Percentiles rank a stretch among this genome's conserved stretches.
These are phyloP conservation scores for Protea cynaroides DNA, from an alignment of 164 flowering plant species.

Conservation along the genomic window DNA sequence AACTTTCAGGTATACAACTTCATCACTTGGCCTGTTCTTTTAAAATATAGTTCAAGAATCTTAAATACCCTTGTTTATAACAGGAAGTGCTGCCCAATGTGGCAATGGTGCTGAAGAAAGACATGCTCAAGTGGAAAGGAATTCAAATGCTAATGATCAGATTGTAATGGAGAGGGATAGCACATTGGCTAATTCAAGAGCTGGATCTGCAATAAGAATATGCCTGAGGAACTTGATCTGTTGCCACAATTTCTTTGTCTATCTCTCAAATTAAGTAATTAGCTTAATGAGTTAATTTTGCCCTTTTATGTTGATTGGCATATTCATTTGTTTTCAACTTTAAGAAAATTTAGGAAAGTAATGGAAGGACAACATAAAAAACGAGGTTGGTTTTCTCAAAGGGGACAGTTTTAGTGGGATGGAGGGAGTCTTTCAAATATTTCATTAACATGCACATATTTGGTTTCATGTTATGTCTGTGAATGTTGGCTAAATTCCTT, in stretches of 20 bases:
- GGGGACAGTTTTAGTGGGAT: too few relatives aligned
- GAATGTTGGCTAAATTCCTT: too few relatives aligned
- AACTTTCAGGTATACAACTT: slow-evolving; percentile 65
- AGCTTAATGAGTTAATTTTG: too few relatives aligned
- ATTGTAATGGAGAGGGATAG: slow-evolving; percentile 44
- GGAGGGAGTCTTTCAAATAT: too few relatives aligned
- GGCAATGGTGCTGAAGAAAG: slow-evolving; percentile 47
- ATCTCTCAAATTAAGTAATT: too few relatives aligned
- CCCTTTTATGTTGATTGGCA: too few relatives aligned
- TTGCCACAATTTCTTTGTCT: slow-evolving; percentile 33
- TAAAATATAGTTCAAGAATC: slow-evolving; percentile 4
- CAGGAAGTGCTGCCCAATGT: slow-evolving; percentile 78
- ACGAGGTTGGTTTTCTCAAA: too few relatives aligned
- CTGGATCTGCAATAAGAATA: slow-evolving; percentile 24
- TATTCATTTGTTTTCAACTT: too few relatives aligned
- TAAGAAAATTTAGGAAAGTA: too few relatives aligned
- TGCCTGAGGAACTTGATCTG: slow-evolving; percentile 24
- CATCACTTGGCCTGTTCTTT: background rate
- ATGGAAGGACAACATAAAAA: too few relatives aligned
- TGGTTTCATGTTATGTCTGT: too few relatives aligned
- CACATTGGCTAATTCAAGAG: slow-evolving; percentile 44
- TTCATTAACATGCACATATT: too few relatives aligned
- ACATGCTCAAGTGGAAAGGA: slow-evolving; percentile 32
- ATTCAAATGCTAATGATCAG: slow-evolving; percentile 31
- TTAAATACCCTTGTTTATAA: slow-evolving; percentile 3